Conservation (phyloP, 176 grass and related monocot genomes). For the sorghum (Sorghum bicolor) region Sorghum_bicolor_NCBIv3 NC_012871.2:77230501-77231000, state of each 20-base stretch:
- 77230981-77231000: slow-evolving; percentile 34
- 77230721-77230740: no score
- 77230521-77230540: background rate
- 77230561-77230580: background rate
- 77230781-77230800: no score
- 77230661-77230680: no score
- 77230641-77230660: no score
- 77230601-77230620: slow-evolving; percentile 7
- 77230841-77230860: no score
- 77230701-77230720: no score
- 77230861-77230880: no score
- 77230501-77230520: background rate
- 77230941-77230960: background rate
- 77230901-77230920: background rate
- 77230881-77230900: background rate
- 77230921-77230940: background rate
- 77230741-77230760: no score
- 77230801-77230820: no score
- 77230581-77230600: background rate
- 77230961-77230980: background rate
- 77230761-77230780: no score
- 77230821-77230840: no score
- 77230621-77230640: background rate
- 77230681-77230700: no score
- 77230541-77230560: background rate